These are phyloP conservation scores for Fomitopsis palustris DNA, from an alignment of 1,284 basidiomycete species.

Conservation along the genomic window DNA sequence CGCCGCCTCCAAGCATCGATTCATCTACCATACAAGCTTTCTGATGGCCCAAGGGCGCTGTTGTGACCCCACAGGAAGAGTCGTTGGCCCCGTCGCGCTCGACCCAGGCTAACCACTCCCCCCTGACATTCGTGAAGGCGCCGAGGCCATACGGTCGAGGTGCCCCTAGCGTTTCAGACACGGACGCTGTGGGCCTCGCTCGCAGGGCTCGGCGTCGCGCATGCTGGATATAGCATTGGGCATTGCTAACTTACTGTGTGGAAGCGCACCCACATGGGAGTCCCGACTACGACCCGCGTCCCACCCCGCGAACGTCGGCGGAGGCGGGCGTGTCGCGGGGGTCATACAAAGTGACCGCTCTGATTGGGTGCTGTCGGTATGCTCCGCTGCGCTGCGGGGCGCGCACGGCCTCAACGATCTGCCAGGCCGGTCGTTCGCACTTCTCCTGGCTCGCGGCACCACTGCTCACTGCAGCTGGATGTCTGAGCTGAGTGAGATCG, in stretches of 20 bases:
- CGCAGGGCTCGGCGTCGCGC: not conserved
- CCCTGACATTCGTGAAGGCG: not conserved
- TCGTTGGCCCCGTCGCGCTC: not conserved
- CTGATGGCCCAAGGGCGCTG: not conserved
- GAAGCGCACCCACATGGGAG: not conserved
- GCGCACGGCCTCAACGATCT: not conserved
- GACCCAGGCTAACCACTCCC: not conserved
- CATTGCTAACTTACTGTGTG: not conserved
- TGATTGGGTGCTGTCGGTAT: not conserved
- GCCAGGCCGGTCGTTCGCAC: not conserved
- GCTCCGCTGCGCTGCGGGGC: not conserved
- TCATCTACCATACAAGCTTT: not conserved
- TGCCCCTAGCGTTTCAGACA: not conserved
- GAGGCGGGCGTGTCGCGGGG: not conserved
- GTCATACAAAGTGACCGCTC: not conserved
- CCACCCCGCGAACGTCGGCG: not conserved
- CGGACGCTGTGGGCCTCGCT: not conserved
- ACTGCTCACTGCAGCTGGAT: no score
- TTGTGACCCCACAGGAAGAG: not conserved
- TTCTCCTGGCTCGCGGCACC: not conserved
- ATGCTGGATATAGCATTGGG: not conserved
- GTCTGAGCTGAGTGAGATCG: not conserved
- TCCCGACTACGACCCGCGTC: no score
- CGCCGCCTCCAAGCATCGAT: not conserved
- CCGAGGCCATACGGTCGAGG: not conserved